These are phyloP conservation scores for Boletus vinaceobasis DNA, from an alignment of 768 basidiomycete species.

Conservation along the genomic window DNA sequence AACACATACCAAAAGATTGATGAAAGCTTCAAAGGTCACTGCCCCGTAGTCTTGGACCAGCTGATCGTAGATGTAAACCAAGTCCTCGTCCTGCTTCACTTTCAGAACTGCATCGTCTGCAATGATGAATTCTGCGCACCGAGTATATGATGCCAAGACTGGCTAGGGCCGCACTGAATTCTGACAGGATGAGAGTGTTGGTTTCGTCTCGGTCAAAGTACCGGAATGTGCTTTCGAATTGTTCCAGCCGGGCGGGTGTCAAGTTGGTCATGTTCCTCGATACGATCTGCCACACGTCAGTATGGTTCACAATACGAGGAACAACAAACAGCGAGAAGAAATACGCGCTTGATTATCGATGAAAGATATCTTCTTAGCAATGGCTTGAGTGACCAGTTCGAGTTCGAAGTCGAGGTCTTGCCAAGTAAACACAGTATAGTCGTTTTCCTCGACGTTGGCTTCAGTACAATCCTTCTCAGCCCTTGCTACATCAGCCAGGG, in stretches of 20 bases:
- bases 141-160: slow-evolving; percentile 93
- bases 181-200: slow-evolving; percentile 79
- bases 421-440: slow-evolving; percentile 86
- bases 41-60: slow-evolving; percentile 79
- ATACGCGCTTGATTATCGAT: slow-evolving; percentile 85
- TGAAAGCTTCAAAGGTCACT: slow-evolving; percentile 90
- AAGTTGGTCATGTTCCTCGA: slow-evolving; percentile 92
- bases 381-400: slow-evolving; percentile 72
- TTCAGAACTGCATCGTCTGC: neutral
- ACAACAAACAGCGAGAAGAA: neutral
- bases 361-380: slow-evolving; percentile 90
- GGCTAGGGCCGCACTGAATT: slow-evolving; percentile 92
- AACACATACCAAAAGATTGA: slow-evolving; percentile 76
- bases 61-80: slow-evolving; percentile 79
- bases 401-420: slow-evolving; percentile 91
- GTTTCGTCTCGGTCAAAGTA: slow-evolving; percentile 95
- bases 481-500: slow-evolving; percentile 49
- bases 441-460: slow-evolving; percentile 96
- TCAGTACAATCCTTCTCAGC: slow-evolving; percentile 75
- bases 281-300: slow-evolving; percentile 61
- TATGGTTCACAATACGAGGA: neutral
- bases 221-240: slow-evolving; percentile 95
- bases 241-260: slow-evolving; percentile 92
- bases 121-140: slow-evolving; percentile 35
- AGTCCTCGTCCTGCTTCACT: slow-evolving; percentile 70